These are phyloP conservation scores for Lichtheimia hyalospora DNA, from an alignment of 371 early-diverging fungal species.

Conservation along the genomic window DNA sequence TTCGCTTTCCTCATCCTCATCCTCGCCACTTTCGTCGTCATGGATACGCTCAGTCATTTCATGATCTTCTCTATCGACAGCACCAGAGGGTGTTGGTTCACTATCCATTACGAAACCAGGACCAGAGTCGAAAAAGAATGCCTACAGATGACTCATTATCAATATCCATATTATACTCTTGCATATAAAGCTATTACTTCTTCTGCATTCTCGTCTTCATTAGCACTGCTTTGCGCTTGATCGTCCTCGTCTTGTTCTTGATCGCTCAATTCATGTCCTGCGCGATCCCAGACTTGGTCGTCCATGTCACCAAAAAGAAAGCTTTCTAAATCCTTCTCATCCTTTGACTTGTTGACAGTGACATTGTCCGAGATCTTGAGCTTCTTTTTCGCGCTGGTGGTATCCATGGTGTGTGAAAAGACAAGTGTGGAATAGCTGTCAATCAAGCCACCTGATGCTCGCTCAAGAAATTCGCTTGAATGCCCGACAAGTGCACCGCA, in stretches of 20 bases:
- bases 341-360: constrained; percentile 29
- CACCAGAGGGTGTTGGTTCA: constrained; percentile 23
- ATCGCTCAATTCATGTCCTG: constrained; percentile 20
- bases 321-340: constrained; percentile 18
- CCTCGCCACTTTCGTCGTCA: constrained; percentile 13
- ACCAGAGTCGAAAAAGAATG: constrained; percentile 47
- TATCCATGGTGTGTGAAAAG: neutral
- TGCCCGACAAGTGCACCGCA: too few species aligned
- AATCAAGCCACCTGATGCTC: too few species aligned
- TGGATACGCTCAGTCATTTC: neutral
- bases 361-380: neutral
- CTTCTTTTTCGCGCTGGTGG: constrained; percentile 1
- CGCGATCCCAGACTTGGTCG: constrained; percentile 30
- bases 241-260: constrained; percentile 28
- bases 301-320: constrained; percentile 18
- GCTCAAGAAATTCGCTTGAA: too few species aligned
- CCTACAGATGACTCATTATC: neutral
- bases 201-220: constrained; percentile 36
- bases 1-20: constrained; percentile 27
- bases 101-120: constrained; percentile 28
- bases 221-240: constrained; percentile 40
- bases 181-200: neutral
- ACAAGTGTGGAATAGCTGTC: too few species aligned
- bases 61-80: constrained; percentile 26
- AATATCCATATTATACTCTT: too few species aligned